A percentile compares a stretch with the other conserved stretches of the same genome.
phyloP scores from a whole-genome alignment of 2,329 filamentous ascomycete genomes.

The Epichloe sibirici region DNA sequence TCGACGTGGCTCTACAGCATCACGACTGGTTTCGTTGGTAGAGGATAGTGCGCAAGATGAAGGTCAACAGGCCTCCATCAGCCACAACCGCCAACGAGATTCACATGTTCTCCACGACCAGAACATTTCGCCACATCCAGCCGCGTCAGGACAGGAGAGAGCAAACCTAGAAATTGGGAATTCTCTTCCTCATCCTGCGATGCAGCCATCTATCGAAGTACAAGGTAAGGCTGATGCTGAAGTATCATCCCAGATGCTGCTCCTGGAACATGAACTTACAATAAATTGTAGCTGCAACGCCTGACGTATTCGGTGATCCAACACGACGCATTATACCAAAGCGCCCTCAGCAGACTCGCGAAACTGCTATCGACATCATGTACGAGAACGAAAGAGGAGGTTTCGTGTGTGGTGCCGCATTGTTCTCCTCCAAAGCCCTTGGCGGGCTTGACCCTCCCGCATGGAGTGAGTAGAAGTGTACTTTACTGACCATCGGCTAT shows the following conservation, averaged over 20 bases:
- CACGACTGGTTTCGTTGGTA: slow-evolving; percentile 7
- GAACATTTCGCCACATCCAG: neutral
- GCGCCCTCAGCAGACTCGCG: slow-evolving; percentile 24
- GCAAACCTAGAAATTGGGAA: neutral
- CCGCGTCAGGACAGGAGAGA: slow-evolving; percentile 2
- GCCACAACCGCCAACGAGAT: neutral
- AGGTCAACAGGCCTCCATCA: neutral
- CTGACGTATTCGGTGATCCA: slow-evolving; percentile 12
- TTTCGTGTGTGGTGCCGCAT: slow-evolving; percentile 76
- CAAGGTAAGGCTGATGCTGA: slow-evolving; percentile 13
- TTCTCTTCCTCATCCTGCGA: slow-evolving; percentile 10
- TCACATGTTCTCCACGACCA: neutral
- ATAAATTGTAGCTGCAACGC: slow-evolving; percentile 17
- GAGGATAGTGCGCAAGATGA: neutral
- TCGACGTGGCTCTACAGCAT: slow-evolving; percentile 5
- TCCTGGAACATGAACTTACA: neutral
- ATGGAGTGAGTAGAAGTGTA: slow-evolving; percentile 45
- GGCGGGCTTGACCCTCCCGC: slow-evolving; percentile 74
- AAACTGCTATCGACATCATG: slow-evolving; percentile 66
- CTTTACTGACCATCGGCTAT: too few species aligned
- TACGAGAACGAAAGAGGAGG: slow-evolving; percentile 93
- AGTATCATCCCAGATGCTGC: neutral
- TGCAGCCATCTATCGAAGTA: slow-evolving; percentile 22
- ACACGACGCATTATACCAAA: slow-evolving; percentile 23
- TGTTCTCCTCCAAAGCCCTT: slow-evolving; percentile 81